Percentiles rank a stretch among this genome's conserved stretches.
Conservation (phyloP, 2,329 filamentous ascomycete genomes). For the Curvularia lunata region DNA sequence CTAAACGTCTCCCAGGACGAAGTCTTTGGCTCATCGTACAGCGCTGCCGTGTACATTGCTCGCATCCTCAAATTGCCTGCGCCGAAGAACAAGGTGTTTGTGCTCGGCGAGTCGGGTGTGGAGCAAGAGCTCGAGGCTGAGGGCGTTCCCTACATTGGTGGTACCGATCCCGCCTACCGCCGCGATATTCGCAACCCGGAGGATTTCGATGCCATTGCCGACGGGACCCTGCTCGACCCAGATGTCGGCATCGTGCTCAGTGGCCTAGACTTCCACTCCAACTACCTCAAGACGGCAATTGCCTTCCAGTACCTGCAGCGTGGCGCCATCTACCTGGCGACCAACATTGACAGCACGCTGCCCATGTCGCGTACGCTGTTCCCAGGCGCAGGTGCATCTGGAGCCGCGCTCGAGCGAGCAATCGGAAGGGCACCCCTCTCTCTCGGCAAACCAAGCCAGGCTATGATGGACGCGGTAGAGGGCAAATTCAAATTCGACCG, state of each 20-base stretch:
- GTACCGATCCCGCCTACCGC: conserved; percentile 78
- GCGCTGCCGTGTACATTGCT: conserved; percentile 91
- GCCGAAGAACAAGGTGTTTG: conserved; percentile 90
- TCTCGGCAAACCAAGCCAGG: conserved; percentile 93
- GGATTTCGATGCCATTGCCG: conserved; percentile 79
- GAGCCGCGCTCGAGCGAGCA: conserved; percentile 73
- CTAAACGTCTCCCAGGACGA: conserved; percentile 67
- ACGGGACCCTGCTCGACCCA: conserved; percentile 77
- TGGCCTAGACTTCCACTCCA: conserved; percentile 92
- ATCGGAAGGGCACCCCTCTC: conserved; percentile 71
- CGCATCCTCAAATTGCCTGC: conserved; percentile 82
- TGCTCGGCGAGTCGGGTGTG: conserved; percentile 88
- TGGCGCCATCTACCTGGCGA: conserved; percentile 87
- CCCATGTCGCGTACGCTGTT: conserved; percentile 84
- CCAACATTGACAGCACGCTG: conserved; percentile 89
- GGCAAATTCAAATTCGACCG: conserved; percentile 92
- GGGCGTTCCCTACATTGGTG: conserved; percentile 79
- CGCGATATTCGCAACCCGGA: conserved; percentile 75
- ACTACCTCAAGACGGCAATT: conserved; percentile 87
- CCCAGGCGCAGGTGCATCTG: conserved; percentile 85
- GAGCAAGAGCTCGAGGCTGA: conserved; percentile 86
- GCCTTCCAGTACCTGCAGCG: conserved; percentile 84
- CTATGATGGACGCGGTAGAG: conserved; percentile 99
- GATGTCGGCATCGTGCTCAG: conserved; percentile 89
- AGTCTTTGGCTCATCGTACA: conserved; percentile 96